Evolutionary conservation across 2,329 filamentous ascomycete species (phyloP).

Genomic region (Pyrenophora seminiperda): DNA sequence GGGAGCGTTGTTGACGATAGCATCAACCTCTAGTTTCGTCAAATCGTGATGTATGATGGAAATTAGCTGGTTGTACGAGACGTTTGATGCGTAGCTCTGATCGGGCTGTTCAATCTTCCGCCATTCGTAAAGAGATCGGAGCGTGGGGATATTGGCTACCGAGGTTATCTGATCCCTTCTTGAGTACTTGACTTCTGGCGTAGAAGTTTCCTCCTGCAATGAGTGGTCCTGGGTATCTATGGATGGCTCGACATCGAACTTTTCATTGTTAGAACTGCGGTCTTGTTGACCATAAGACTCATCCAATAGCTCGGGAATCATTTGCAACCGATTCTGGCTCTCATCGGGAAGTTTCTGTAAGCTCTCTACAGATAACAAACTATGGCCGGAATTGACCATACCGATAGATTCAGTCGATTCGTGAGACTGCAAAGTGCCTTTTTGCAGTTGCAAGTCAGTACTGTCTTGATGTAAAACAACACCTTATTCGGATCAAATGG

Average conservation of each 20-base stretch:
- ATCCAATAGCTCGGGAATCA: constrained; percentile 13
- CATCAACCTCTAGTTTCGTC: constrained; percentile 41
- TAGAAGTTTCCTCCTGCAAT: constrained; percentile 21
- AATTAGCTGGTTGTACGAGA: constrained; percentile 37
- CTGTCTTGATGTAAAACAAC: background rate
- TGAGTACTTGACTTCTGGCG: background rate
- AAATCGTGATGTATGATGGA: constrained; percentile 40
- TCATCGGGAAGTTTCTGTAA: constrained; percentile 35
- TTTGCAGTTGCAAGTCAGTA: background rate
- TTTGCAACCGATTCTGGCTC: constrained; percentile 26
- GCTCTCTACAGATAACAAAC: constrained; percentile 28
- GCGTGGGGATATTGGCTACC: constrained; percentile 30
- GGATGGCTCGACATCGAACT: constrained; percentile 6
- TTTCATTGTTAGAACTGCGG: background rate
- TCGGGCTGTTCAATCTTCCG: constrained; percentile 31
- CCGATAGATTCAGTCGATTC: background rate
- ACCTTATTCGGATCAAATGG: too few species aligned
- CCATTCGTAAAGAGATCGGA: constrained; percentile 35
- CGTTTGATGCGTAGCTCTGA: constrained; percentile 38
- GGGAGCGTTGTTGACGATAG: constrained; percentile 43
- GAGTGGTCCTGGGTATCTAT: constrained; percentile 21
- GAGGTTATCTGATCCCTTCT: constrained; percentile 15
- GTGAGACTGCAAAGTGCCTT: background rate
- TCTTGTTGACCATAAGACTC: constrained; percentile 6
- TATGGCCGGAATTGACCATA: background rate